Evolutionary conservation across 768 basidiomycete genomes (phyloP).

Genomic region (Leccinum sublutescens): DNA sequence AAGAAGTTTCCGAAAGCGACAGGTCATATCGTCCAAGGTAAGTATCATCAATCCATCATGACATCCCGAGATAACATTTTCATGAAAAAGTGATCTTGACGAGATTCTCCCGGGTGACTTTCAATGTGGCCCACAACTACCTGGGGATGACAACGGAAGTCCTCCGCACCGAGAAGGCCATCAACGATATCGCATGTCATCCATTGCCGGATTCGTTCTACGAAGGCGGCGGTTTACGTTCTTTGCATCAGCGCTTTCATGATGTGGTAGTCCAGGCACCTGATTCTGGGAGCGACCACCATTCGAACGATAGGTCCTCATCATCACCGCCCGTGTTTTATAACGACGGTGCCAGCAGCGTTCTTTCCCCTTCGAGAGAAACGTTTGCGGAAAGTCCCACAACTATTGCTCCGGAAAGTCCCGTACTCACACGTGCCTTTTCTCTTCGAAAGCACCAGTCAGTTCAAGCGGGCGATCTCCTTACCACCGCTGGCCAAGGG

Average conservation of each 20-base stretch:
- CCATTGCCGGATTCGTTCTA: constrained; percentile 91
- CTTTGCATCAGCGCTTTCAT: constrained; percentile 89
- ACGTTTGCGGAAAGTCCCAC: constrained; percentile 25
- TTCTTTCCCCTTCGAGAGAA: constrained; percentile 20
- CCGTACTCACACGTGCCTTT: constrained; percentile 21
- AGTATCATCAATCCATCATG: constrained; percentile 1
- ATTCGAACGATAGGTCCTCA: constrained; percentile 40
- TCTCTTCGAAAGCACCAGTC: constrained; percentile 36
- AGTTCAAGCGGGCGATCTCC: constrained; percentile 77
- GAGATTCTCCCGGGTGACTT: constrained; percentile 94
- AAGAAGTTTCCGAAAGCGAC: constrained; percentile 97
- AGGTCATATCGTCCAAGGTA: constrained; percentile 93
- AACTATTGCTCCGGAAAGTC: neutral
- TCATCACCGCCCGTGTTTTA: constrained; percentile 14
- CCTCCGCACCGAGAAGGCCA: constrained; percentile 92
- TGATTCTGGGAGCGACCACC: constrained; percentile 60
- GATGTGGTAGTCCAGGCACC: constrained; percentile 44
- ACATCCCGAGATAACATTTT: constrained; percentile 13
- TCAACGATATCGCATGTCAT: constrained; percentile 96
- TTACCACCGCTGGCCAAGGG: constrained; percentile 52
- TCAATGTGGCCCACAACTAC: constrained; percentile 96
- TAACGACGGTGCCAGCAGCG: constrained; percentile 11
- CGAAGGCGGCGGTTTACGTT: constrained; percentile 85
- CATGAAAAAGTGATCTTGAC: constrained; percentile 79
- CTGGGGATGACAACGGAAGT: constrained; percentile 94